These are phyloP conservation scores for Phyllosticta ampelicida DNA, from an alignment of 2,329 filamentous ascomycete species.

Conservation along the genomic window DNA sequence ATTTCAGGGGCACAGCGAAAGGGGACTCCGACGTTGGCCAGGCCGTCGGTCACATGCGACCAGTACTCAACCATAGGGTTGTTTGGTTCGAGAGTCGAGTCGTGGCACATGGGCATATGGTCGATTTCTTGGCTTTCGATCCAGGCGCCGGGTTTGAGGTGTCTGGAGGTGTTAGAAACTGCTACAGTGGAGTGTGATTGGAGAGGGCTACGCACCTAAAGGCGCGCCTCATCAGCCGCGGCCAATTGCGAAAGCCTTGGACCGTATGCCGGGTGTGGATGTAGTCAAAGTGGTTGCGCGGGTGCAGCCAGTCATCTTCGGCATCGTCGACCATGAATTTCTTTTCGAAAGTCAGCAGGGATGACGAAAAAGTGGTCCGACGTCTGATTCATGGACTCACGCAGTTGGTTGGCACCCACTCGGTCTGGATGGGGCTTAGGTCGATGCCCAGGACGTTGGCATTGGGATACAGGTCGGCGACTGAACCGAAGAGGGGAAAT, in stretches of 20 bases:
- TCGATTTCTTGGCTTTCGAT: conserved; percentile 47
- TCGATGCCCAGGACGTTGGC: conserved; percentile 12
- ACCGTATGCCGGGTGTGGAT: conserved; percentile 47
- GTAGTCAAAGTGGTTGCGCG: conserved; percentile 47
- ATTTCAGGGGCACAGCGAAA: conserved; percentile 17
- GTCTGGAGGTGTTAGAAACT: conserved; percentile 22
- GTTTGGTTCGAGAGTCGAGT: conserved; percentile 28
- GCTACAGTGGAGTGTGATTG: neutral
- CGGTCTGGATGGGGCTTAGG: conserved; percentile 26
- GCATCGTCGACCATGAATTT: conserved; percentile 47
- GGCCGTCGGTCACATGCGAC: conserved; percentile 35
- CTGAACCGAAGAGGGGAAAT: conserved; percentile 1
- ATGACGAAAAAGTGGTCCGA: neutral
- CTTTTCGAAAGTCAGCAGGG: neutral
- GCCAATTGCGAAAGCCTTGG: conserved; percentile 42
- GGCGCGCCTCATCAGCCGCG: conserved; percentile 33
- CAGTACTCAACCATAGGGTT: conserved; percentile 40
- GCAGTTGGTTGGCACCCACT: conserved; percentile 45
- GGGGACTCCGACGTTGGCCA: conserved; percentile 37
- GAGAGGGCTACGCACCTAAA: conserved; percentile 23
- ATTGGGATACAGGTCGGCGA: conserved; percentile 12
- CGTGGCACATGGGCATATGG: conserved; percentile 38
- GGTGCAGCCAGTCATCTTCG: conserved; percentile 47
- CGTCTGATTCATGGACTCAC: conserved; percentile 15
- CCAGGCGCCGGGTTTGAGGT: conserved; percentile 46